Evolutionary conservation across 2,329 filamentous ascomycete genomes (phyloP), one percentile per base, ranked within the genome.

Genomic region (Verruconis gallopava): DNA sequence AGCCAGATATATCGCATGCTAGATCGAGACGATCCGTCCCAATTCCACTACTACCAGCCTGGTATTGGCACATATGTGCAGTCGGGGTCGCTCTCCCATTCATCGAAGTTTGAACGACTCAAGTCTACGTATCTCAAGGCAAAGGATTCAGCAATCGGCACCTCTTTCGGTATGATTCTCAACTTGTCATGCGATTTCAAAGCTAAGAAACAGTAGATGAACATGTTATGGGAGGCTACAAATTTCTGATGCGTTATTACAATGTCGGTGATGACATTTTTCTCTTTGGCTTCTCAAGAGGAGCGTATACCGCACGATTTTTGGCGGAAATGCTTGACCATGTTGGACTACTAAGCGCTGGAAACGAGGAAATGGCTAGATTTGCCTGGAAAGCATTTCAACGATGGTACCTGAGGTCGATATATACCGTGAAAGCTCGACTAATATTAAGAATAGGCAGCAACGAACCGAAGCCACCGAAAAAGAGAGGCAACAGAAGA

Each of bases 201-300:
- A n/a, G n/a, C n/a, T n/a, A n/a, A n/a, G n/a, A n/a, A n/a, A n/a
- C n/a, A n/a, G n/a, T n/a, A n/a, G 82, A 81, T 49, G 72, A 85
- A 44, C 84, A 91, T 60, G 84, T 91, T 9, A 82, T 91, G 50
- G 83, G 79, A 5, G 84, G 82, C 1, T 91, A 91, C 59, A 77
- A 78, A 48, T 70, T 70, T 36, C 46, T 70, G 5, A 69, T 69
- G 67, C 53, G 66, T 22, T 68, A 65, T 41, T 70, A 69, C 42
- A 53, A 51, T 0, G 63, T 65, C 21, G 64, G 62, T 15, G 66
- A 69, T 45, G 62, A 63, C 35, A 68, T 69, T 18, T 69, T 61
- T 48, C 57, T 69, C 14, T 62, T 70, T 18, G 67, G 67, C 3
- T 70, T 70, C 52, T 68, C 65, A 0, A 54, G 67, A 44, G 67